Evolutionary conservation across 805 yeast genomes (phyloP), one percentile per base, ranked within the genome.

Genomic region (Candida xyloterini): DNA sequence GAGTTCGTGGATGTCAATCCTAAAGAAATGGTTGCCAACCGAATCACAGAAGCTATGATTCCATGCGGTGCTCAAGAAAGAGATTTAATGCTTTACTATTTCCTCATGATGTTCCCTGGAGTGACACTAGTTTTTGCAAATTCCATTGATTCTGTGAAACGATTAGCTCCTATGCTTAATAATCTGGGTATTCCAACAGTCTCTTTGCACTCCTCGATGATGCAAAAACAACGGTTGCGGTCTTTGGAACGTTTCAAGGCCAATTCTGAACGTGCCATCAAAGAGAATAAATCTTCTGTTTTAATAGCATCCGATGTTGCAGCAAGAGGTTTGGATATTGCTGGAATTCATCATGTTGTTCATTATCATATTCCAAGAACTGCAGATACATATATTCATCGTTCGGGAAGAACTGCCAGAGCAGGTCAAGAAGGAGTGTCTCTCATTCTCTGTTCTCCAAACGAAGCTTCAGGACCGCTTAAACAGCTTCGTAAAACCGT

Each of bases 351-450:
- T 52, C 98, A 93, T 62, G 98, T 93, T 34, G 85, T 91, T 15
- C 99, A 93, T 62, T 93, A 91, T 57, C 97, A 93, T 63, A 71
- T 93, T 46, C 98, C 99, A 9, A 73, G 98, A 47, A 73, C 95
- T 11, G 97, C 97, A 0, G 99, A 93, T 57, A 80, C 88, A 35
- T 93, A 93, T 57, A 81, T 93, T 51, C 99, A 93, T 64, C 76
- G 99, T 61, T 86, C 96, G 1, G 99, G 99, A 46, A 81, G 99
- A 74, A 93, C 99, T n/a, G 98, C 95, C 0, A 83, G 99, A 70
- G 97, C 95, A 1, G 93, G 91, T 1, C 71, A 68, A 33, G 91
- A 86, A 58, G 99, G 99, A 70, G 96, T 93, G n/a, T 84, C 96
- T 2, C 82, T 93, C 35, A 80, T 89, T 77, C 69, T 93, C 38